Evolutionary conservation across 75 land plant species (phyloP), one percentile per base, ranked within the genome.

Genomic region (Adiantum capillusveneris): DNA sequence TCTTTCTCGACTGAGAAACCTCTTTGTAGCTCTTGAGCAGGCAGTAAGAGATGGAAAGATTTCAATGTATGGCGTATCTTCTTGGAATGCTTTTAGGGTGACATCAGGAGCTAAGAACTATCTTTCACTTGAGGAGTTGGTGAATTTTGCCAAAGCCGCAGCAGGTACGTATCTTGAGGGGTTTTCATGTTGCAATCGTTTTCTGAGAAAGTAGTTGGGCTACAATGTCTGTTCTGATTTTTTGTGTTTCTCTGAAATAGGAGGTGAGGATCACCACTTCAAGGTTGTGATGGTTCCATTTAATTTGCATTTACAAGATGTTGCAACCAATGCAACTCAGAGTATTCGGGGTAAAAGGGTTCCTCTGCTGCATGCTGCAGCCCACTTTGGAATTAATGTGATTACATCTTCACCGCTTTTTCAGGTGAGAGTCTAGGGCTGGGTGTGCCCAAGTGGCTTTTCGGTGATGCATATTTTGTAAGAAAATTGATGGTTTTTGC

Each of bases 221-320:
- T n/a, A n/a, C n/a, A n/a, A n/a, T n/a, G n/a, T n/a, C n/a, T n/a
- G n/a, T n/a, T n/a, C n/a, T n/a, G n/a, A n/a, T n/a, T n/a, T n/a
- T n/a, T n/a, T 34, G 37, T 34, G 37, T 46, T 46, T 2, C 17
- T 17, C 22, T 43, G n/a, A 0, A 11, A 42, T 52, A 71, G 68
- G 67, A 29, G 73, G 73, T 7, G 73, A 71, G 21, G 37, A 54
- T 22, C 73, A 71, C 46, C 73, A 71, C 44, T 71, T 71, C 53
- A 44, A 55, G 25, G 65, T 64, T n/a, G 31, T 71, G 44, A 71
- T 66, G 43, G 46, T 64, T 14, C 73, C 73, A 31, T 64, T 55
- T 27, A 71, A 71, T 39, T 21, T 71, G 0, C 26, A 22, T 48
- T 36, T 71, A 22, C 59, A 56, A 29, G 73, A 71, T 18, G 73